phyloP scores from a whole-genome alignment of 768 basidiomycete species.

The Lentinula sp. region DNA sequence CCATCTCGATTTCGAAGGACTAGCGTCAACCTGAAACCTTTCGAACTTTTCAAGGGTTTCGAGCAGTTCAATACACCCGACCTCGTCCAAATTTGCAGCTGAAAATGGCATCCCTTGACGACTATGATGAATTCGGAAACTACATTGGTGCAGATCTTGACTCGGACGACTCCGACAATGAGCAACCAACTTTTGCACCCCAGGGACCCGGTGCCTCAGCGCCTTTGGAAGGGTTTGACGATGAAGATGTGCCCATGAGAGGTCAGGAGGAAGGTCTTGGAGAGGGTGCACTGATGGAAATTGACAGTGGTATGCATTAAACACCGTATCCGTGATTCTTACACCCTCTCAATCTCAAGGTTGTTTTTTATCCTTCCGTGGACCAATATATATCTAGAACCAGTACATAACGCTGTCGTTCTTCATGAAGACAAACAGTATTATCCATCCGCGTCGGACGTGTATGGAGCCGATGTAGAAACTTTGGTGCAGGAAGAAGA shows the following conservation, averaged over 20 bases:
- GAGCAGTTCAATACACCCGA: background rate
- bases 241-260: constrained; percentile 51
- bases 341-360: background rate
- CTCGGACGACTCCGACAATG: constrained; percentile 71
- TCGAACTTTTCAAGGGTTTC: no score
- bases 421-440: constrained; percentile 98
- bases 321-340: background rate
- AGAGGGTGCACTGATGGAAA: constrained; percentile 71
- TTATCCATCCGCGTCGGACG: constrained; percentile 87
- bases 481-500: constrained; percentile 98
- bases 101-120: constrained; percentile 63
- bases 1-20: no score
- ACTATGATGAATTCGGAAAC: constrained; percentile 95
- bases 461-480: constrained; percentile 93
- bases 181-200: constrained; percentile 38
- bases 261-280: constrained; percentile 47
- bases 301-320: constrained; percentile 56
- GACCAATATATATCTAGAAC: constrained; percentile 39
- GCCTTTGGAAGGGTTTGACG: constrained; percentile 80
- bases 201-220: constrained; percentile 30
- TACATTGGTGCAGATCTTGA: constrained; percentile 95
- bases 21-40: no score
- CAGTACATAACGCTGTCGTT: constrained; percentile 75
- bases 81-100: background rate
- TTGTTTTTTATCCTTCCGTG: background rate